These are phyloP conservation scores for Cladorrhinum samala DNA, from an alignment of 495 filamentous ascomycete genomes.

Conservation along the genomic window DNA sequence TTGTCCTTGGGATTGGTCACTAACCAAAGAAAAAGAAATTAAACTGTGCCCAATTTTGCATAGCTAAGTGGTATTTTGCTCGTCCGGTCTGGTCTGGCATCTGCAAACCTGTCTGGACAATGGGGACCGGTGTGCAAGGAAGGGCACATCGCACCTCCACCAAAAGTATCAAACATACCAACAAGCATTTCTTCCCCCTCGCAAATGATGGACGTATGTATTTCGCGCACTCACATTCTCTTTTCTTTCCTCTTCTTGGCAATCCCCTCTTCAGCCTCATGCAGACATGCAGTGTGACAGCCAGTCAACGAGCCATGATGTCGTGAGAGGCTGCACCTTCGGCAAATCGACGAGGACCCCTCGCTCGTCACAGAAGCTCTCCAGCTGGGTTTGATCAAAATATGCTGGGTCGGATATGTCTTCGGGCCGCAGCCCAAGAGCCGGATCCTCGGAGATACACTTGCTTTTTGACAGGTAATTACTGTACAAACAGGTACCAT, in stretches of 20 bases:
- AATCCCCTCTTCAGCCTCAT: constrained; percentile 5
- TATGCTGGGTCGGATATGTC: no score
- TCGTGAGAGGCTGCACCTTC: constrained; percentile 10
- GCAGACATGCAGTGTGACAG: constrained; percentile 8
- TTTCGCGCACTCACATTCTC: neutral
- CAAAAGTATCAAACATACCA: neutral
- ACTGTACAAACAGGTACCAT: neutral
- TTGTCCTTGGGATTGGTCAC: no score
- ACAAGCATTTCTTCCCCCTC: neutral
- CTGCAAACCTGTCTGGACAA: neutral
- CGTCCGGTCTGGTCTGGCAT: no score
- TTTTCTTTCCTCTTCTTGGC: neutral
- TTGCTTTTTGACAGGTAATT: no score
- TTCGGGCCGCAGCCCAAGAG: constrained; percentile 7
- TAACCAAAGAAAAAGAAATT: neutral
- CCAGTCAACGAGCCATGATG: constrained; percentile 13
- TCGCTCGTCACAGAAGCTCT: no score
- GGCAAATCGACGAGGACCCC: constrained; percentile 5
- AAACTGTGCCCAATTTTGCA: neutral
- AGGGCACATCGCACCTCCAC: neutral
- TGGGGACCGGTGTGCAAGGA: neutral
- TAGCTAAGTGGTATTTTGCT: no score
- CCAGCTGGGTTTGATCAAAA: no score
- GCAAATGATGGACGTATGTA: neutral
- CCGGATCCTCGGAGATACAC: neutral